These are phyloP conservation scores for Colletotrichum liaoningense DNA, from an alignment of 2,329 filamentous ascomycete genomes.

Conservation along the genomic window DNA sequence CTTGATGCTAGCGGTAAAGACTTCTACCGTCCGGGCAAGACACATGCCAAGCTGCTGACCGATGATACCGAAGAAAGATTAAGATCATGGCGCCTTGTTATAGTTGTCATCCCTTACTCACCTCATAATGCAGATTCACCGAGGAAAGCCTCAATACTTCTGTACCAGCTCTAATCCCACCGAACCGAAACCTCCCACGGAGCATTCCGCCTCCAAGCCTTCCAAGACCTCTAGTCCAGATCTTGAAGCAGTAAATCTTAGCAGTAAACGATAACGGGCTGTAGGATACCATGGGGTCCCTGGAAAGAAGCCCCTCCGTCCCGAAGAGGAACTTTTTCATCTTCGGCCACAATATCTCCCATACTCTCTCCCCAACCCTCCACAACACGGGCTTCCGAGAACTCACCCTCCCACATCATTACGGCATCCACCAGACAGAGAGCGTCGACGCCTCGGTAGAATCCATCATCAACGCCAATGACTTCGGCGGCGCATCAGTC, in stretches of 20 bases:
- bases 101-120: neutral
- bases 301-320: neutral
- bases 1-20: neutral
- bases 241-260: too few species aligned
- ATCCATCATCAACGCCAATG: neutral
- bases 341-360: slow-evolving; percentile 19
- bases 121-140: neutral
- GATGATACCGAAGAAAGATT: neutral
- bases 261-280: too few species aligned
- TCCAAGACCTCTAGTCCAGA: too few species aligned
- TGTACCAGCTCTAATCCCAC: too few species aligned
- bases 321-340: slow-evolving; percentile 2
- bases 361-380: slow-evolving; percentile 3
- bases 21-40: neutral
- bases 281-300: neutral
- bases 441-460: slow-evolving; percentile 16
- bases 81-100: neutral
- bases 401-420: slow-evolving; percentile 11
- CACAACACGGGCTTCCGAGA: slow-evolving; percentile 15
- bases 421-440: slow-evolving; percentile 4
- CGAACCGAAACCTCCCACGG: too few species aligned
- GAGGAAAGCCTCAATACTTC: too few species aligned
- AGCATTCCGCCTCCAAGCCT: too few species aligned
- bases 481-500: slow-evolving; percentile 12
- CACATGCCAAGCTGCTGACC: neutral